Conservation (phyloP, 1,139 yeast species). For the Debaryomycetaceae sp. region DNA sequence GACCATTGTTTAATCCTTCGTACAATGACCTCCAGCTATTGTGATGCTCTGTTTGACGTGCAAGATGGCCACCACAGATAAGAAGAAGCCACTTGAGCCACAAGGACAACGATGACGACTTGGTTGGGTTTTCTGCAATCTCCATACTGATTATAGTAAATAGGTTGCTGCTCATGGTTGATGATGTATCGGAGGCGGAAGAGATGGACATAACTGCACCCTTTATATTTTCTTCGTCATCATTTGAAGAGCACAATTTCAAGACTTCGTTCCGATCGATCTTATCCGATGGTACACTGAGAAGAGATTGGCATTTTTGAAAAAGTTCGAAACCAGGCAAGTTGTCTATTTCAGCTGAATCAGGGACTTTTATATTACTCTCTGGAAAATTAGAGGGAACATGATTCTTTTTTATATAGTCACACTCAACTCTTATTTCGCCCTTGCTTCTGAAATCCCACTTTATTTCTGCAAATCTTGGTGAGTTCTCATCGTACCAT, state of each 20-base stretch:
- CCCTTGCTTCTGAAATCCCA: constrained; percentile 17
- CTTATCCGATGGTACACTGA: constrained; percentile 3
- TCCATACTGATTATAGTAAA: constrained; percentile 32
- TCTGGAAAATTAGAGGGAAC: constrained; percentile 1
- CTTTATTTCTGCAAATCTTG: constrained; percentile 16
- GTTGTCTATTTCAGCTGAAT: constrained; percentile 12
- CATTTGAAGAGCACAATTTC: constrained; percentile 32
- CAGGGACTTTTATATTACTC: constrained; percentile 7
- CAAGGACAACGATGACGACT: constrained; percentile 26
- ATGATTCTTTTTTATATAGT: constrained; percentile 11
- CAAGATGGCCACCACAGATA: constrained; percentile 40
- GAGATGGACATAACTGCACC: constrained; percentile 26
- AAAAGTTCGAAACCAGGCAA: constrained; percentile 23
- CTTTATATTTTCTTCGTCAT: constrained; percentile 32
- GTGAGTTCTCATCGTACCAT: constrained; percentile 37
- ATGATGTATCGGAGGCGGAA: constrained; percentile 13
- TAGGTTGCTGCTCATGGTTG: constrained; percentile 19
- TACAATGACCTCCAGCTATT: constrained; percentile 31
- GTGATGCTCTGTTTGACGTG: constrained; percentile 28
- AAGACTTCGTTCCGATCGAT: constrained; percentile 13
- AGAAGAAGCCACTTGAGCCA: constrained; percentile 54
- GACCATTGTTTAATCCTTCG: constrained; percentile 23
- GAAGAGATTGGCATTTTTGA: constrained; percentile 15
- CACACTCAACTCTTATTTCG: constrained; percentile 13
- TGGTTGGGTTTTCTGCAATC: constrained; percentile 33